Base-by-base conservation (phyloP, 345 rosid species). In the Cochlearia excelsa region DNA sequence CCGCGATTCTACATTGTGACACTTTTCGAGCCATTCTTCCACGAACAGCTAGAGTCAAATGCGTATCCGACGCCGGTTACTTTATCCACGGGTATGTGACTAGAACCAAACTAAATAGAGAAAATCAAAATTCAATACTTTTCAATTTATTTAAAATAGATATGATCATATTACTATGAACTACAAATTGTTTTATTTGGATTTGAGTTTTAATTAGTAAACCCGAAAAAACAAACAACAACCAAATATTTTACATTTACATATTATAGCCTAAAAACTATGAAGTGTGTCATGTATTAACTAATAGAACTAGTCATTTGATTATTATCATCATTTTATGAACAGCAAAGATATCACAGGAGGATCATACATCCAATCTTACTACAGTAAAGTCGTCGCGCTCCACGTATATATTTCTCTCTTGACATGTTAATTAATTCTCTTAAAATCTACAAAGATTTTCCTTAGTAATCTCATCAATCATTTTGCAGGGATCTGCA, bases 11-110 rank as follows among this genome's bases (percentile, higher is more conserved):
- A 72, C 84, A 93, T 49, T 93, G 97, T 26, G 97, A 93, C 73
- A 68, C 76, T 39, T 93, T 93, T 74, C 74, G 79, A 29, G 64
- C 81, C 49, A 82, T 82, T 42, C 75, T 90, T 7, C 97, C 95
- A 3, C 53, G 53, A 59, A 54, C 79, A 5, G 74, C 92, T 56
- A 85, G 77, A 48, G 97, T 90, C 33, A 93, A 90, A 75, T 93
- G 99, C 84, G 61, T 93, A 63, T 76, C 96, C 10, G 99, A 93
- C 69, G 99, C 92, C 56, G 99, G 97, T 63, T 89, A 75, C 77
- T 93, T 93, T 65, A 74, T 93, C 75, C 81, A 87, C 34, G 84
- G 69, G 99, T 93, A 87, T 60, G 30, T 35, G 26, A 30, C 23
- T 61, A 38, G 5, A 6, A 11, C n/a, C n/a, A n/a, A n/a, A n/a